Percentiles rank a stretch among this genome's conserved stretches.
These are phyloP conservation scores for Psilocybe mexicana DNA, from an alignment of 1,284 basidiomycete genomes.

Conservation along the genomic window DNA sequence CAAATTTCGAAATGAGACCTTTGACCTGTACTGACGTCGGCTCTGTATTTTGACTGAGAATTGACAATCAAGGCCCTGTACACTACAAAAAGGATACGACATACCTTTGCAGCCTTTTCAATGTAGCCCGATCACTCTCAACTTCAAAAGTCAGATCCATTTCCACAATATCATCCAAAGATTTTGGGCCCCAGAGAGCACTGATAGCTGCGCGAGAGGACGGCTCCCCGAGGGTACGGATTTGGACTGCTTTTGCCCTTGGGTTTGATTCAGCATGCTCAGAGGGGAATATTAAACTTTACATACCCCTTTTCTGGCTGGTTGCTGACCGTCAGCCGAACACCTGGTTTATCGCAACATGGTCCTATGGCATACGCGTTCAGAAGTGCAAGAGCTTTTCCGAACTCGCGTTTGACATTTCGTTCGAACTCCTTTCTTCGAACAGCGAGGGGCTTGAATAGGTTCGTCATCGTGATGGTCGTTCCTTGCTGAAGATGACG, in stretches of 20 bases:
- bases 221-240: slow-evolving; percentile 71
- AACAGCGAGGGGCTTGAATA: slow-evolving; percentile 88
- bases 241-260: slow-evolving; percentile 73
- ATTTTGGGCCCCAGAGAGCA: slow-evolving; percentile 85
- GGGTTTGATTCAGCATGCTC: slow-evolving; percentile 7
- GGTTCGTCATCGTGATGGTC: slow-evolving; percentile 71
- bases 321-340: slow-evolving; percentile 80
- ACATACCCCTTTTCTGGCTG: slow-evolving; percentile 73
- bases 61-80: not conserved
- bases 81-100: slow-evolving; percentile 2
- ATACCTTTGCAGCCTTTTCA: slow-evolving; percentile 30
- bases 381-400: slow-evolving; percentile 80
- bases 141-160: slow-evolving; percentile 75
- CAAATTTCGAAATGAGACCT: slow-evolving; percentile 82
- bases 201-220: slow-evolving; percentile 69
- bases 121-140: slow-evolving; percentile 40
- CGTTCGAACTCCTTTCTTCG: slow-evolving; percentile 90
- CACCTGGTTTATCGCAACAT: slow-evolving; percentile 53
- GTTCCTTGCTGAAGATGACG: slow-evolving; percentile 72
- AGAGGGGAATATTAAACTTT: slow-evolving; percentile 4
- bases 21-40: slow-evolving; percentile 56
- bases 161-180: slow-evolving; percentile 74
- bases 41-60: slow-evolving; percentile 18
- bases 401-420: slow-evolving; percentile 89
- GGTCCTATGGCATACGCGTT: slow-evolving; percentile 92